phyloP scores from a whole-genome alignment of 1,284 basidiomycete species.

The Serendipita sp. region DNA sequence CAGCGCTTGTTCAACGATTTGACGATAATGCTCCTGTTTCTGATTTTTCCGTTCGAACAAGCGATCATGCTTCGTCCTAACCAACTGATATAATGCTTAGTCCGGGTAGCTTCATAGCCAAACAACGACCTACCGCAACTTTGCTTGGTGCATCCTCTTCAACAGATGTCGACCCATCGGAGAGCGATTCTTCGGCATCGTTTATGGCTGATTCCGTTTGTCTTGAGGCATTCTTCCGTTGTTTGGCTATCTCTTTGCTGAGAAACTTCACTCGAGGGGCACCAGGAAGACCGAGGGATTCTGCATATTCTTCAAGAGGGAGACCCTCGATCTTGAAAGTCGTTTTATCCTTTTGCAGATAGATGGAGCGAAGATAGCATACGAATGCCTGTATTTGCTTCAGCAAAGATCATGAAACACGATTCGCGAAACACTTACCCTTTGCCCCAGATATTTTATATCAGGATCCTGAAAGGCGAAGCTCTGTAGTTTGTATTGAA shows the following conservation, averaged over 20 bases:
- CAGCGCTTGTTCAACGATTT: constrained; percentile 60
- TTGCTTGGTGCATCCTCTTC: constrained; percentile 19
- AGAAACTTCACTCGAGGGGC: constrained; percentile 92
- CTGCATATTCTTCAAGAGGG: constrained; percentile 75
- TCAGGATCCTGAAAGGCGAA: constrained; percentile 92
- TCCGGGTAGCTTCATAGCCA: neutral
- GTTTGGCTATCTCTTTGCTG: constrained; percentile 55
- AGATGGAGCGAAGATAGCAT: constrained; percentile 85
- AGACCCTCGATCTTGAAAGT: constrained; percentile 80
- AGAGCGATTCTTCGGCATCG: constrained; percentile 20
- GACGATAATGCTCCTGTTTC: constrained; percentile 80
- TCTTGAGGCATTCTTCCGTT: constrained; percentile 58
- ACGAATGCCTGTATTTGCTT: constrained; percentile 64
- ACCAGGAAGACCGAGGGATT: constrained; percentile 84
- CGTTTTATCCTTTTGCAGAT: constrained; percentile 88
- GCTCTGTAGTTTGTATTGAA: constrained; percentile 82
- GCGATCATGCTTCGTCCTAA: constrained; percentile 92
- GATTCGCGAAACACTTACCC: constrained; percentile 37
- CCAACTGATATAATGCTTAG: constrained; percentile 21
- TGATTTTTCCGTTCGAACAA: constrained; percentile 98
- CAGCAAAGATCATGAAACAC: constrained; percentile 1
- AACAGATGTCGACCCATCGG: constrained; percentile 21
- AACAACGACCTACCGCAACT: constrained; percentile 9
- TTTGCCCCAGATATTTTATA: constrained; percentile 92
- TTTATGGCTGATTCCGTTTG: constrained; percentile 24